Conservation (phyloP, 2,329 filamentous ascomycete genomes). For the Colletotrichum sidae region DNA sequence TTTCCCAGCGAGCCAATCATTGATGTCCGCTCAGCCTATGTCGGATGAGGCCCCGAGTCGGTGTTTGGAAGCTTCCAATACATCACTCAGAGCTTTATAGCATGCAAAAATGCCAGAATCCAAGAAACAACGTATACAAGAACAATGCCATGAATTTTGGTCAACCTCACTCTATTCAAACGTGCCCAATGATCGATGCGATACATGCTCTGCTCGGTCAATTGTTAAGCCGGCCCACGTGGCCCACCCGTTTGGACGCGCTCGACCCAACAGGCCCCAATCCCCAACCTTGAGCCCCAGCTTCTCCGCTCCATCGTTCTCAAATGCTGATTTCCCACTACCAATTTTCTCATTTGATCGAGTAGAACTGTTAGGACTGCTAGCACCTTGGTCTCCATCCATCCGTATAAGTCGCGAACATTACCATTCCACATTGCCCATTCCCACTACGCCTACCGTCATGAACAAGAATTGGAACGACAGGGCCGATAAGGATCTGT, state of each 20-base stretch:
- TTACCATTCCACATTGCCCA: conserved; percentile 34
- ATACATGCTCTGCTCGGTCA: conserved; percentile 14
- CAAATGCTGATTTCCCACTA: conserved; percentile 45
- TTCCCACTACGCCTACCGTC: conserved; percentile 42
- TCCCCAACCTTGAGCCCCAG: conserved; percentile 35
- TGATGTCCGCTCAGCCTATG: background rate
- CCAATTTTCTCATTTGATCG: conserved; percentile 53
- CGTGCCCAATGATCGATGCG: no score
- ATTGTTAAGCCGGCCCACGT: conserved; percentile 30
- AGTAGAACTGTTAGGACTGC: conserved; percentile 51
- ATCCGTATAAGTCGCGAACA: conserved; percentile 24
- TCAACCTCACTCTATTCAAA: no score
- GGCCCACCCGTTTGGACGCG: conserved; percentile 3
- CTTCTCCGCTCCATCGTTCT: conserved; percentile 42
- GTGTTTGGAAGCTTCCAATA: no score
- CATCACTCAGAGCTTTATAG: no score
- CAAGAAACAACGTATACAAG: background rate
- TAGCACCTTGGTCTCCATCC: conserved; percentile 39
- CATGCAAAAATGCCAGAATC: no score
- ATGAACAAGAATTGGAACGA: conserved; percentile 73
- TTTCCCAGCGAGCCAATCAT: no score
- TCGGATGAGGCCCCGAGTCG: background rate
- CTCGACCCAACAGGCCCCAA: conserved; percentile 10
- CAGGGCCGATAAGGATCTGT: conserved; percentile 71
- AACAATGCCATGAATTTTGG: no score